A percentile compares a stretch with the other conserved stretches of the same genome.
phyloP scores from a whole-genome alignment of 495 filamentous ascomycete species.

The Articulospora tetracladia region DNA sequence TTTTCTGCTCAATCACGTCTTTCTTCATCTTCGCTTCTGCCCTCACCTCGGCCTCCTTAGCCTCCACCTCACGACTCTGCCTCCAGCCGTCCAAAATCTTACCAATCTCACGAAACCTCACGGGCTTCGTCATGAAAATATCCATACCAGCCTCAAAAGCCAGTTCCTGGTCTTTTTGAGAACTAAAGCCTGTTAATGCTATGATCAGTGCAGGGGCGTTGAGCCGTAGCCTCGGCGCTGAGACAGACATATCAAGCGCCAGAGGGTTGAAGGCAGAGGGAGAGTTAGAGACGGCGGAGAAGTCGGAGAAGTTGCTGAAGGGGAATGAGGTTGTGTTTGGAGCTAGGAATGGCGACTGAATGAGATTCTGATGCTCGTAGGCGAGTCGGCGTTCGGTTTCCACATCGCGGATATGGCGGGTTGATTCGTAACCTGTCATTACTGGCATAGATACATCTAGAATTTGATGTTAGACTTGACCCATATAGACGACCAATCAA shows the following conservation, averaged over 20 bases:
- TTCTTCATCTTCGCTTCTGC: too few species aligned
- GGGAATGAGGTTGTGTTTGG: neutral
- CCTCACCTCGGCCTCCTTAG: too few species aligned
- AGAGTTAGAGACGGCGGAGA: neutral
- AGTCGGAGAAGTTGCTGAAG: neutral
- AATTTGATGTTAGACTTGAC: neutral
- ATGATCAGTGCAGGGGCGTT: slow-evolving; percentile 49
- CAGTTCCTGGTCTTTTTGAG: slow-evolving; percentile 53
- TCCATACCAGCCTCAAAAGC: slow-evolving; percentile 63
- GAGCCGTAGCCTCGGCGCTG: slow-evolving; percentile 1
- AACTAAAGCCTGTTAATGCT: slow-evolving; percentile 66
- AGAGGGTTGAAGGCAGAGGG: slow-evolving; percentile 1
- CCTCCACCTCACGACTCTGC: slow-evolving; percentile 3
- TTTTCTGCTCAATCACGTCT: too few species aligned
- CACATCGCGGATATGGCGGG: slow-evolving; percentile 46
- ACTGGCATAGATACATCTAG: slow-evolving; percentile 60
- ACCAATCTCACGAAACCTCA: slow-evolving; percentile 32
- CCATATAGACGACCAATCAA: neutral
- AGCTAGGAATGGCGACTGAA: slow-evolving; percentile 4
- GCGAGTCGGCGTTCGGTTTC: slow-evolving; percentile 30
- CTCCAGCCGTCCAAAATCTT: slow-evolving; percentile 16
- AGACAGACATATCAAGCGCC: neutral
- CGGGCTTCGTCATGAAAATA: slow-evolving; percentile 67
- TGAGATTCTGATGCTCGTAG: slow-evolving; percentile 16
- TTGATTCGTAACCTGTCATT: slow-evolving; percentile 57